Base-by-base conservation (phyloP, 2,329 filamentous ascomycete species). In the Calonectria naviculata region DNA sequence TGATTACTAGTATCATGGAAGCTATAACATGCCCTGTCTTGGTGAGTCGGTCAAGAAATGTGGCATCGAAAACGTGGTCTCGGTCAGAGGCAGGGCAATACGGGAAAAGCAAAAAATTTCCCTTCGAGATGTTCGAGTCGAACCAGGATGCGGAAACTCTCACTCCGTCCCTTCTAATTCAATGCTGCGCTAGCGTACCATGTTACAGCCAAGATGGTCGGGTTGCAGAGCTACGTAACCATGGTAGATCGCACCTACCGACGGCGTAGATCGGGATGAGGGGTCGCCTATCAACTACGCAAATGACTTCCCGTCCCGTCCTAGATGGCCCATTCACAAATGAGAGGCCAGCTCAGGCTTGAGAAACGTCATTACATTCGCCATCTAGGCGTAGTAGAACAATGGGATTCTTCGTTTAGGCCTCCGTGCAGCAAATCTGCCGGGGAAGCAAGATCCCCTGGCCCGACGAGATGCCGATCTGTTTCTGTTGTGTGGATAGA, bases 221-320 rank as follows among this genome's bases (percentile, higher is more conserved):
- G 54, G 44, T 54, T 52, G 60, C 31, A 61, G 52, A 65, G 52
- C 54, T 63, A 63, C 66, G 66, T 64, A 64, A 64, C 46, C 66
- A 63, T 63, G 64, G 74, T 44, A 75, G 74, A 77, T 77, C 73
- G 64, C 63, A 72, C 73, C 70, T 73, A 58, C 70, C 46, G 42
- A 49, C 60, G 49, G 41, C 41, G 74, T 64, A 75, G 76, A 78
- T 78, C 74, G 68, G 61, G 56, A 73, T 34, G 68, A 69, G 71
- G 67, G 68, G 73, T 65, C 58, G 58, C 26, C 67, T 38, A 66
- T 66, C 54, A 61, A 56, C 36, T 10, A 47, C 29, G 64, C 42
- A 60, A 58, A 60, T 26, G 24, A 36, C 52, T 58, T 65, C 34
- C 67, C 38, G 41, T 65, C 65, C 49, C 64, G 42, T 63, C 61